Evolutionary conservation across 2,329 filamentous ascomycete species (phyloP), one percentile per base, ranked within the genome.

Genomic region (Neofusicoccum umdonicola): DNA sequence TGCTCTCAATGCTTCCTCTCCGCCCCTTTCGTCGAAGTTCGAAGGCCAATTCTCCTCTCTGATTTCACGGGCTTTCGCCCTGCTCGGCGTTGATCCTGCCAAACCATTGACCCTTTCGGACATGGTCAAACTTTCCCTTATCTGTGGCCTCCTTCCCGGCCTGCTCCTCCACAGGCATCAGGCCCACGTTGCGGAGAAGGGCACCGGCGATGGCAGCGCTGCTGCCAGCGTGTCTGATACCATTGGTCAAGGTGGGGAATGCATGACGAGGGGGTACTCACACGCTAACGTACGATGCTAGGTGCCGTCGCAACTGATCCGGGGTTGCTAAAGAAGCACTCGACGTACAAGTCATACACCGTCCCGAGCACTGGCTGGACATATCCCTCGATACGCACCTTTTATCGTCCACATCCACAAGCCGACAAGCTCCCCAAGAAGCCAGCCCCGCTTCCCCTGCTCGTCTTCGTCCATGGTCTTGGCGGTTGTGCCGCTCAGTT

Each of bases 401-500:
- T 98, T 76, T 93, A 90, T 78, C 87, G 90, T 64, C 86, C 87
- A 63, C 95, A 97, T 77, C 85, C 88, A 19, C 92, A 97, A 72
- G 87, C 89, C n/a, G 86, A 88, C 66, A 91, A 95, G 75, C 83
- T 98, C 3, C 92, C 92, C 2, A 84, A 82, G 47, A 83, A 88
- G 67, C 91, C 92, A 1, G 84, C 85, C 0, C 88, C 91, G 0
- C 79, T 97, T 11, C 95, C 95, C 1, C 80, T 99, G 9, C 80
- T 98, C 3, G 93, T 98, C 48, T 97, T 96, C 73, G 83, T 98
- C 65, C 95, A 98, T 73, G 95, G 95, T 1, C 84, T 98, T 9
- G 95, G 94, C n/a, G 95, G 95, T 56, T 96, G 92, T 0, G 85
- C 93, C 27, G 90, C 92, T 11, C 95, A 98, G 73, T 98, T 97